Evolutionary conservation across 768 basidiomycete species (phyloP).

Genomic region (Pulveroboletus sp.): DNA sequence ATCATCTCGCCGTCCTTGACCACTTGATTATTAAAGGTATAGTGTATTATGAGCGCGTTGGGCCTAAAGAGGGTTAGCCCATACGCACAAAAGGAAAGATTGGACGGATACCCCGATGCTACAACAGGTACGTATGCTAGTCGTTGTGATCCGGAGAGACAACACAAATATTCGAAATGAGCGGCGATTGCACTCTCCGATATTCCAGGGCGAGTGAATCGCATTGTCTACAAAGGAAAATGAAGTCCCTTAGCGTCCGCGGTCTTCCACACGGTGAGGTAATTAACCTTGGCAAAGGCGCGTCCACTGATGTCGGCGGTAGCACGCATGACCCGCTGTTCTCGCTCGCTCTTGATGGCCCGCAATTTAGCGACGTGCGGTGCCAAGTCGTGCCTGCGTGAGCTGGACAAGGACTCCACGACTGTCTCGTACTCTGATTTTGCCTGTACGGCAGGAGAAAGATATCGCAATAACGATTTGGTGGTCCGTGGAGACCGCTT

Average conservation of each 20-base stretch:
- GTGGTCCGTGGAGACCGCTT: slow-evolving; percentile 40
- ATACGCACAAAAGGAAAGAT: not conserved
- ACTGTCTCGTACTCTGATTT: slow-evolving; percentile 51
- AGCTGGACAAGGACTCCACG: slow-evolving; percentile 49
- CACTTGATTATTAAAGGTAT: slow-evolving; percentile 85
- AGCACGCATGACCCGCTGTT: slow-evolving; percentile 72
- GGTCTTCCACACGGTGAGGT: not conserved
- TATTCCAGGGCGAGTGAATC: slow-evolving; percentile 54
- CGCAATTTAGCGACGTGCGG: slow-evolving; percentile 69
- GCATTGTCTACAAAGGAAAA: slow-evolving; percentile 64
- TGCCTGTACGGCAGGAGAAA: slow-evolving; percentile 28
- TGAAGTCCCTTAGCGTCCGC: not conserved
- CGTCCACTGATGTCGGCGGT: slow-evolving; percentile 86
- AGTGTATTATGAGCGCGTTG: slow-evolving; percentile 90
- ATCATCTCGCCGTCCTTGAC: slow-evolving; percentile 69
- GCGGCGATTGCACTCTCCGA: slow-evolving; percentile 65
- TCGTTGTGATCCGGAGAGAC: slow-evolving; percentile 73
- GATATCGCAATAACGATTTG: slow-evolving; percentile 55
- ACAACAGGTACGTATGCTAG: slow-evolving; percentile 98
- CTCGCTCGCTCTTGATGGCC: slow-evolving; percentile 72
- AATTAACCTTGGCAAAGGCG: slow-evolving; percentile 75
- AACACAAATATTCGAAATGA: slow-evolving; percentile 88
- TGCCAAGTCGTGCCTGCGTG: slow-evolving; percentile 50
- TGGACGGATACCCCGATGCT: slow-evolving; percentile 69
- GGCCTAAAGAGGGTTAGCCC: slow-evolving; percentile 42